Evolutionary conservation across 768 basidiomycete genomes (phyloP), one percentile per base, ranked within the genome.

Genomic region (Trametes cubensis): DNA sequence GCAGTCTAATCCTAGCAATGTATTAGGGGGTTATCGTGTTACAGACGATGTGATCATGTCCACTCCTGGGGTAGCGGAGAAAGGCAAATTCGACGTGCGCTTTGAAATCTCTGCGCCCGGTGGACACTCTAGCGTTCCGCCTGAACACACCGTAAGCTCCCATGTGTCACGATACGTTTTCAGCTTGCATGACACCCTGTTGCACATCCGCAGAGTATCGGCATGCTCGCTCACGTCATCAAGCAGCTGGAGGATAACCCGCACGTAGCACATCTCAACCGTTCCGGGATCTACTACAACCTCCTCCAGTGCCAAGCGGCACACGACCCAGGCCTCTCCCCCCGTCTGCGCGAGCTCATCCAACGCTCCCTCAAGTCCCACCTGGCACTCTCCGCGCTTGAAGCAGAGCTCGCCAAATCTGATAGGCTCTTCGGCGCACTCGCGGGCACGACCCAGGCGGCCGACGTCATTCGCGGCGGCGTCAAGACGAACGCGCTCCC

Each of bases 111-210:
- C 80, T 15, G 78, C 87, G 0, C 79, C 86, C 0, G 94, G 94
- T 6, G 94, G 94, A 0, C 95, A 95, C 73, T 94, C 93, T 0
- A 90, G 88, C 67, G 76, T 94, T 15, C 95, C 95, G 17, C 92
- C 90, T 17, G 68, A 75, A 2, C 93, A 97, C 66, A 96, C 94
- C 2, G 89, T 85, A 70, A 66, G 79, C 65, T 2, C 20, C 46
- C 2, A 3, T 30, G 8, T n/a, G 21, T 40, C 30, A 17, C 6
- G 2, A 26, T 17, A 47, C 13, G 25, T 7, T 17, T 8, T 34
- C 40, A 8, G 15, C 26, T 39, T 25, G 25, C 10, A 6, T 23
- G n/a, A 15, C 17, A 17, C 14, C 4, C 2, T 13, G 7, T 41
- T 47, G 20, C 34, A 50, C 34, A 2, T 17, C 51, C 23, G 46